phyloP scores from a whole-genome alignment of 805 yeast species.

The Myxozyma geophila region DNA sequence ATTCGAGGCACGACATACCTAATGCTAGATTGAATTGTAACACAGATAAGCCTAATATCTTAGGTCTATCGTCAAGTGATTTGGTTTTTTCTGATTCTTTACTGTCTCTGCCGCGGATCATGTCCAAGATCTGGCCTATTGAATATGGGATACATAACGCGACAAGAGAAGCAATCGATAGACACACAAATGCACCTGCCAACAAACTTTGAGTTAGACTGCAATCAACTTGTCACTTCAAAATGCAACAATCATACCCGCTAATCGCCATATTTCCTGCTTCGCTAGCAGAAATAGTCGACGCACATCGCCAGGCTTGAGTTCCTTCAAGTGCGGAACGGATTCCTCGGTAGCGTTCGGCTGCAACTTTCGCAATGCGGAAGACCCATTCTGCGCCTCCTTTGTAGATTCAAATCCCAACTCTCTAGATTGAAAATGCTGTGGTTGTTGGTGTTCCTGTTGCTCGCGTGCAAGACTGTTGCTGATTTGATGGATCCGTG shows the following conservation, averaged over 20 bases:
- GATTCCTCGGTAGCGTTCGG: neutral
- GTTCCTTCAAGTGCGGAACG: conserved; percentile 10
- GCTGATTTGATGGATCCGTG: neutral
- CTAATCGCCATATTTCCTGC: conserved; percentile 59
- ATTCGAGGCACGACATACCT: conserved; percentile 45
- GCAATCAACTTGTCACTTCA: neutral
- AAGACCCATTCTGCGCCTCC: neutral
- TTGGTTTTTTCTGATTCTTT: conserved; percentile 27
- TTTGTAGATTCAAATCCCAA: neutral
- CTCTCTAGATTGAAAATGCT: neutral
- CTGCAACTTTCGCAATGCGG: neutral
- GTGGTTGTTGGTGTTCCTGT: neutral
- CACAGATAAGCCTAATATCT: conserved; percentile 62
- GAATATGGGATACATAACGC: conserved; percentile 79
- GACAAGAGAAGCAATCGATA: conserved; percentile 73
- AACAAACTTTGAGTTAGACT: neutral
- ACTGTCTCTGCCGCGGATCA: conserved; percentile 52
- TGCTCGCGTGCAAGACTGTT: neutral
- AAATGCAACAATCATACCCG: conserved; percentile 54
- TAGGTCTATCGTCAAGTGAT: neutral
- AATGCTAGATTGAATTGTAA: conserved; percentile 64
- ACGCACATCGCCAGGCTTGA: conserved; percentile 47
- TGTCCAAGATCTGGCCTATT: conserved; percentile 84
- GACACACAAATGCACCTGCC: conserved; percentile 61
- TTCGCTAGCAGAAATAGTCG: conserved; percentile 59